These are phyloP conservation scores for Nakazawaea pomicola DNA, from an alignment of 805 yeast genomes.

Conservation along the genomic window DNA sequence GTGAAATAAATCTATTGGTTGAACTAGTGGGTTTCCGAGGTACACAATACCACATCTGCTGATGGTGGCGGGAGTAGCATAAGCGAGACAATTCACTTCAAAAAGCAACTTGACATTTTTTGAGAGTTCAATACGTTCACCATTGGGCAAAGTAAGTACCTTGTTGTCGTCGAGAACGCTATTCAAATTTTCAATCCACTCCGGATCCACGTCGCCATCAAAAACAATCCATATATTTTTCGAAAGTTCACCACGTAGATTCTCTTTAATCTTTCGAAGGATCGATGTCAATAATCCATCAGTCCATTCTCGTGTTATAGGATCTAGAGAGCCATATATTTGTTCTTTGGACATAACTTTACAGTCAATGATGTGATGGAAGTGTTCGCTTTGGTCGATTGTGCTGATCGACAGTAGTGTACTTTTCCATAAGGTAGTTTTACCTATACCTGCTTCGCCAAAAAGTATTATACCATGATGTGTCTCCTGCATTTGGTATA, in stretches of 20 bases:
- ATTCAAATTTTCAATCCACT: constrained; percentile 88
- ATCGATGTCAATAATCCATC: constrained; percentile 79
- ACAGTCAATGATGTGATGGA: constrained; percentile 56
- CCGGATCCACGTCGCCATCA: constrained; percentile 92
- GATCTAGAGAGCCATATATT: constrained; percentile 68
- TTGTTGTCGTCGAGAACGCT: constrained; percentile 89
- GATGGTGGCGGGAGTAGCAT: constrained; percentile 87
- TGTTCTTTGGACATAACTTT: constrained; percentile 64
- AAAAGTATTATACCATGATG: constrained; percentile 81
- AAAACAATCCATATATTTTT: constrained; percentile 72
- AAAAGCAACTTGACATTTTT: constrained; percentile 60
- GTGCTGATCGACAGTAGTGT: constrained; percentile 40
- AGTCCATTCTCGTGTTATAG: constrained; percentile 82
- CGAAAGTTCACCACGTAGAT: constrained; percentile 51
- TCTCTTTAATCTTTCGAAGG: constrained; percentile 51
- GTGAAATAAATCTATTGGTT: constrained; percentile 11
- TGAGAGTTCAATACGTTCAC: constrained; percentile 75
- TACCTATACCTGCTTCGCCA: constrained; percentile 76
- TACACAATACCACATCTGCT: constrained; percentile 90
- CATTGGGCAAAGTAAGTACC: constrained; percentile 77
- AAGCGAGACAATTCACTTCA: constrained; percentile 62
- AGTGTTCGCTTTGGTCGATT: constrained; percentile 30
- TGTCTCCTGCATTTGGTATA: constrained; percentile 52
- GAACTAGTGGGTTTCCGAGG: constrained; percentile 37
- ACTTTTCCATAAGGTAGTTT: constrained; percentile 48